A percentile compares a stretch with the other conserved stretches of the same genome.
Conservation (phyloP, 306 rosid species). For the Carpinus viminea region DNA sequence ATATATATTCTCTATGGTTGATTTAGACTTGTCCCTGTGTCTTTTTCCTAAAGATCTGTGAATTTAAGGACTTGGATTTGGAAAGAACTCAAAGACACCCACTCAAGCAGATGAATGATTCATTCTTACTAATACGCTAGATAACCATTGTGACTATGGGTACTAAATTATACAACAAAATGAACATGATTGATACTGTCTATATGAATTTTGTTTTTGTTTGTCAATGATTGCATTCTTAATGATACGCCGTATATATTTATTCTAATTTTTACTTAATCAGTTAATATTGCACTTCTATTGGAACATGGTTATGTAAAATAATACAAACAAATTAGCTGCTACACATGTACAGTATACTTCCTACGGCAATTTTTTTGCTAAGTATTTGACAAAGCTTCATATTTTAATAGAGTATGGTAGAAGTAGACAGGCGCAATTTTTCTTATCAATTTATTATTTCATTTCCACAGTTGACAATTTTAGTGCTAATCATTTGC, state of each 20-base stretch:
- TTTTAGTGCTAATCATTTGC: conserved; percentile 41
- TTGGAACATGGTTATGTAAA: not conserved
- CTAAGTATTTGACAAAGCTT: not conserved
- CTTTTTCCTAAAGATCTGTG: not conserved
- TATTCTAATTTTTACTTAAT: not conserved
- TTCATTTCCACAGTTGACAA: conserved; percentile 17
- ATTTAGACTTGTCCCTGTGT: not conserved
- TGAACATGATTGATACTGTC: not conserved
- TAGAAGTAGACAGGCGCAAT: not conserved
- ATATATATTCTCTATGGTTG: not conserved
- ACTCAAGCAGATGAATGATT: not conserved
- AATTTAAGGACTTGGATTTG: not conserved
- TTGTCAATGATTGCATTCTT: not conserved
- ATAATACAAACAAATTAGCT: not conserved
- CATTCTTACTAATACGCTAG: not conserved
- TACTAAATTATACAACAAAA: not conserved
- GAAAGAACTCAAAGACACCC: not conserved
- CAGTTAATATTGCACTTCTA: not conserved
- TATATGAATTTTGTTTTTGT: not conserved
- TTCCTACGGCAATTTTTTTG: not conserved
- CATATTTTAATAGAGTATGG: not conserved
- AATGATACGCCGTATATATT: too few species aligned
- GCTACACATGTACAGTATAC: not conserved
- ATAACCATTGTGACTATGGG: not conserved
- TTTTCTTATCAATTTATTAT: conserved; percentile 20